Evolutionary conservation across 169 alveolate species (phyloP).

Genomic region (Babesia ovata): DNA sequence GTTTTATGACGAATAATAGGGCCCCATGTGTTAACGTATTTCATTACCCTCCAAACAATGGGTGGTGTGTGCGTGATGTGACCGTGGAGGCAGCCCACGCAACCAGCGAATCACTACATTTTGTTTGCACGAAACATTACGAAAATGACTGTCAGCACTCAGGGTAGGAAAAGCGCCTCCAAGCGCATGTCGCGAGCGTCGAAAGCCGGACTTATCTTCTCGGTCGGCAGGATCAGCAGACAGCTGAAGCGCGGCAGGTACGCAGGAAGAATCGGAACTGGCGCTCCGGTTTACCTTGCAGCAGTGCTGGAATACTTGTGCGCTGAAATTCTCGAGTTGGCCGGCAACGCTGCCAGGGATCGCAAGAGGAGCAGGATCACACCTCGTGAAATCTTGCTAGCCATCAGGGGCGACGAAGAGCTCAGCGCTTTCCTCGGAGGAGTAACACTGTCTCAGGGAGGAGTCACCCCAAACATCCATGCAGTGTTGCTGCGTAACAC

Average conservation of each 20-base stretch:
- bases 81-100: background rate
- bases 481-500: slow-evolving; percentile 88
- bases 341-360: slow-evolving; percentile 97
- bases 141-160: slow-evolving; percentile 16
- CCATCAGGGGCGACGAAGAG: slow-evolving; percentile 96
- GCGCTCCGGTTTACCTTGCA: slow-evolving; percentile 96
- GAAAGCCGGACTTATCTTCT: slow-evolving; percentile 96
- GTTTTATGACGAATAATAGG: too few species aligned
- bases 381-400: slow-evolving; percentile 96
- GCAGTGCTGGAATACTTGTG: slow-evolving; percentile 96
- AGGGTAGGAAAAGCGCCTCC: slow-evolving; percentile 77
- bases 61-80: background rate
- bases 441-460: slow-evolving; percentile 95
- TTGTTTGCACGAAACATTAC: background rate
- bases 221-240: slow-evolving; percentile 96
- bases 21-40: background rate
- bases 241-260: slow-evolving; percentile 93
- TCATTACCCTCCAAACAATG: background rate
- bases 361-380: slow-evolving; percentile 93
- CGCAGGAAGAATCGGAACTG: slow-evolving; percentile 96
- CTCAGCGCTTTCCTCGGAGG: slow-evolving; percentile 92
- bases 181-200: slow-evolving; percentile 89
- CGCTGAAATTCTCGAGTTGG: slow-evolving; percentile 96
- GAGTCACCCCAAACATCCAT: slow-evolving; percentile 95
- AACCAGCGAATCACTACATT: background rate